These are phyloP conservation scores for Xylaria sp. DNA, from an alignment of 2,329 filamentous ascomycete species.

Conservation along the genomic window DNA sequence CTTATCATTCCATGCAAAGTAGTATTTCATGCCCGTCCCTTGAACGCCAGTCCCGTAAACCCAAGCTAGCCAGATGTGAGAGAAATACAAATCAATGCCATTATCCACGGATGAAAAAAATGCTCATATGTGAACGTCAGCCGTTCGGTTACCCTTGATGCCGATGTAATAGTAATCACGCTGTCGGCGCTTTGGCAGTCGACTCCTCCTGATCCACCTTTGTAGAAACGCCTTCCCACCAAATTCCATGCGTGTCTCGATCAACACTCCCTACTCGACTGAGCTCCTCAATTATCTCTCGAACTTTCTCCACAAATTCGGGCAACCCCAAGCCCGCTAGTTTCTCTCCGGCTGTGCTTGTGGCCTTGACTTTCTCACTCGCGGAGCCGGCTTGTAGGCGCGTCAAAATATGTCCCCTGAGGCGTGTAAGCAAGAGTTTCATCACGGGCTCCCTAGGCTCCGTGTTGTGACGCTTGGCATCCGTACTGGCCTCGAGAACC, in stretches of 20 bases:
- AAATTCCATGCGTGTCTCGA: constrained; percentile 68
- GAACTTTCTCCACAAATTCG: constrained; percentile 73
- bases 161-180: constrained; percentile 27
- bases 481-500: constrained; percentile 57
- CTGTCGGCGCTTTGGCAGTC: constrained; percentile 18
- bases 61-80: constrained; percentile 28
- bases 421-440: constrained; percentile 69
- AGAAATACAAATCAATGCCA: constrained; percentile 31
- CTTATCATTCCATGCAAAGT: constrained; percentile 19
- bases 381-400: constrained; percentile 70
- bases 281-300: constrained; percentile 72
- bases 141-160: constrained; percentile 4
- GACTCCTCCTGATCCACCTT: constrained; percentile 55
- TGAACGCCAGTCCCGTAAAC: constrained; percentile 32
- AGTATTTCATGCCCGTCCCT: constrained; percentile 26
- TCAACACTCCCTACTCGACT: constrained; percentile 70
- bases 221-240: constrained; percentile 72
- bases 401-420: constrained; percentile 69
- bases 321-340: constrained; percentile 72
- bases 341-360: constrained; percentile 71
- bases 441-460: constrained; percentile 63
- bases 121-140: constrained; percentile 23
- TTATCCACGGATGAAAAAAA: constrained; percentile 21
- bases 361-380: constrained; percentile 72
- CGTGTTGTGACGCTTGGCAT: constrained; percentile 48